phyloP scores from a whole-genome alignment of 2,329 filamentous ascomycete genomes.

The Tolypocladium sp. region DNA sequence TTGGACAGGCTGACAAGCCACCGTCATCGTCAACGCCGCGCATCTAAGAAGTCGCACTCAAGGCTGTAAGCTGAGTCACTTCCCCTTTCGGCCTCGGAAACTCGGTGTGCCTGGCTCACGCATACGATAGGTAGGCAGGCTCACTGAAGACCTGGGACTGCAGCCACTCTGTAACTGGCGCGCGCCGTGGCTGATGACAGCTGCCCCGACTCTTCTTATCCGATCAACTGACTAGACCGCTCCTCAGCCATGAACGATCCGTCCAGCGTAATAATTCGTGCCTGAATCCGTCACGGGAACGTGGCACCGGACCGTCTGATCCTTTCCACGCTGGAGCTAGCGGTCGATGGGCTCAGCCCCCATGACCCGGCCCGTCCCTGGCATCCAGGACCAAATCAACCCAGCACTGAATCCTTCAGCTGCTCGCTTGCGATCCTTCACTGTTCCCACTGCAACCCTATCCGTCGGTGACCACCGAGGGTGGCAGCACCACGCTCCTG shows the following conservation, averaged over 20 bases:
- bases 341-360: not conserved
- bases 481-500: not conserved
- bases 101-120: not conserved
- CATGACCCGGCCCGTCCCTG: not conserved
- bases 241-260: not conserved
- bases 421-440: not conserved
- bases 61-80: no score
- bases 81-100: not conserved
- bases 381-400: not conserved
- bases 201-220: not conserved
- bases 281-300: not conserved
- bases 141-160: not conserved
- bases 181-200: not conserved
- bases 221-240: not conserved
- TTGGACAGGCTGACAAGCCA: no score
- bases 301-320: not conserved
- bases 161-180: not conserved
- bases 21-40: no score
- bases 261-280: not conserved
- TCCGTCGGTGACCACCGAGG: not conserved
- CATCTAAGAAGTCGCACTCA: no score
- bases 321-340: not conserved
- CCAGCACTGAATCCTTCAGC: not conserved
- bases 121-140: not conserved
- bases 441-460: not conserved